Conservation (phyloP, 192 early-diverging fungal species). For the Backusella luteola region DNA sequence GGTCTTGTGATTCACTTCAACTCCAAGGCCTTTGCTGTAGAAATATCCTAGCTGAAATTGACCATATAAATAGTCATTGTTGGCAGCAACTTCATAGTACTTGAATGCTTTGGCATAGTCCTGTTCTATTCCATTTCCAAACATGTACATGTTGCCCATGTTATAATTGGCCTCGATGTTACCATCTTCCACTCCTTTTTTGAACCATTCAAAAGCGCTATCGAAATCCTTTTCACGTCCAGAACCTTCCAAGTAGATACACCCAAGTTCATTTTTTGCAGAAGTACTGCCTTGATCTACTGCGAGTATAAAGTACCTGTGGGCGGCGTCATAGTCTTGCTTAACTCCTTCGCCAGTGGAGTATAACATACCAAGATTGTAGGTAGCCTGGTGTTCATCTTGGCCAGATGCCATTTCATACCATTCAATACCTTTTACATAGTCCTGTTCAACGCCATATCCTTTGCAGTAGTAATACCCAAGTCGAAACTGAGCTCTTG, state of each 20-base stretch:
- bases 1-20: slow-evolving; percentile 1
- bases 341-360: not conserved
- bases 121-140: not conserved
- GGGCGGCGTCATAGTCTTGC: not conserved
- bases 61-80: not conserved
- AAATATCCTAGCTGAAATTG: not conserved
- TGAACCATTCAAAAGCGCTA: not conserved
- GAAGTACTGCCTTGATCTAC: not conserved
- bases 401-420: not conserved
- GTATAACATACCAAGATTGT: not conserved
- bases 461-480: not conserved
- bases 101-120: slow-evolving; percentile 24
- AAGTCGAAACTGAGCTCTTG: slow-evolving; percentile 23
- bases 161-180: not conserved
- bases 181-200: not conserved
- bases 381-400: not conserved
- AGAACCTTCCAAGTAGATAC: not conserved
- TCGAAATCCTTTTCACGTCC: not conserved
- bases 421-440: not conserved
- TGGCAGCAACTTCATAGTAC: slow-evolving; percentile 22
- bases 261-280: not conserved
- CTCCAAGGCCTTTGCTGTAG: slow-evolving; percentile 19
- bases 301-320: not conserved
- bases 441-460: not conserved
- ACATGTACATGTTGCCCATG: not conserved